Conservation (phyloP, 2,329 filamentous ascomycete species). For the Colletotrichum camelliae region DNA sequence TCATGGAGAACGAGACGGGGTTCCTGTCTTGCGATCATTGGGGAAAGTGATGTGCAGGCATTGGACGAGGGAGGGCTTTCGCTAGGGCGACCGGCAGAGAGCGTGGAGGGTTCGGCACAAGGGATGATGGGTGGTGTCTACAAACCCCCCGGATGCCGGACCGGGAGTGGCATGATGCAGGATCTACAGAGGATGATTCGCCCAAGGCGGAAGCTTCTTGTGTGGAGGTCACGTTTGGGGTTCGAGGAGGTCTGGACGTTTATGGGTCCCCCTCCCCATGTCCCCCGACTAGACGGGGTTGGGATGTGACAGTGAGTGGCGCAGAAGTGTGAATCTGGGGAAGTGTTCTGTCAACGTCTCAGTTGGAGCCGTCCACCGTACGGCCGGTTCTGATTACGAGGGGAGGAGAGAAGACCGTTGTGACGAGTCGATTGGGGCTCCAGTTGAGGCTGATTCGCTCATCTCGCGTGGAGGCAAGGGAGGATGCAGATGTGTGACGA, state of each 20-base stretch:
- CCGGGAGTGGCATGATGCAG: background rate
- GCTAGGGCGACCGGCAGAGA: background rate
- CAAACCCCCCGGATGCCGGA: background rate
- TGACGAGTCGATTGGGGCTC: background rate
- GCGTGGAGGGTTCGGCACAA: background rate
- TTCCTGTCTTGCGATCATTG: background rate
- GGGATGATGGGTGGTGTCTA: background rate
- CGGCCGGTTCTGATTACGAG: background rate
- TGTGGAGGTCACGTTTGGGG: background rate
- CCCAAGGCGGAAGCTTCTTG: background rate
- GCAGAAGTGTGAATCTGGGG: background rate
- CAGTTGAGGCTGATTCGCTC: background rate
- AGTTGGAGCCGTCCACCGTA: background rate
- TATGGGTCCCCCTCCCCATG: background rate
- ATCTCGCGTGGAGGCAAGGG: background rate
- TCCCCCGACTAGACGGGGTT: background rate
- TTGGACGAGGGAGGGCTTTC: background rate
- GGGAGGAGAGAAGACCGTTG: background rate
- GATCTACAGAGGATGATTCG: conserved; percentile 3
- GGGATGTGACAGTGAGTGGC: background rate
- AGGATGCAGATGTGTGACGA: background rate
- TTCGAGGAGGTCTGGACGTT: background rate
- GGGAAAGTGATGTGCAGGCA: background rate
- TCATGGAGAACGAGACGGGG: background rate
- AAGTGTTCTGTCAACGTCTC: background rate